These are phyloP conservation scores for Amaranthus cruentus DNA, from an alignment of 148 eudicot species.

Conservation along the genomic window DNA sequence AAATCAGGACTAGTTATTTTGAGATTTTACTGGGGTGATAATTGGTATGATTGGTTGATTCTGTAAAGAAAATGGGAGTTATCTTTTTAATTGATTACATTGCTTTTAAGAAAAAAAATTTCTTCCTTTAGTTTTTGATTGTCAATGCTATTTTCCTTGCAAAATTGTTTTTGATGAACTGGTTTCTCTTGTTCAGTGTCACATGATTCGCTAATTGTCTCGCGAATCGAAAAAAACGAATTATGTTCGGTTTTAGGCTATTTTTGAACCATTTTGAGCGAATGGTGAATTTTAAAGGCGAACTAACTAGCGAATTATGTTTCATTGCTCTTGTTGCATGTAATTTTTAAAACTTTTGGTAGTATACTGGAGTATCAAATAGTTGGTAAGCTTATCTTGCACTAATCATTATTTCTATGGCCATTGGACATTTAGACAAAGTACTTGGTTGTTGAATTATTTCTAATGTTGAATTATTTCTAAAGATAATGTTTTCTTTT, in stretches of 20 bases:
- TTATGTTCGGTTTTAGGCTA: too few species aligned
- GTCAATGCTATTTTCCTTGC: background rate
- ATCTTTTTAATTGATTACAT: constrained; percentile 1
- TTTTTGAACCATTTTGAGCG: too few species aligned
- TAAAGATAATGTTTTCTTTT: background rate
- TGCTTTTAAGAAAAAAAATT: background rate
- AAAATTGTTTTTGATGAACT: constrained; percentile 1
- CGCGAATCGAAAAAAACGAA: too few species aligned
- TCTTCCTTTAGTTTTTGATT: background rate
- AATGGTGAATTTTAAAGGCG: too few species aligned
- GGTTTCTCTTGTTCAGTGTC: background rate
- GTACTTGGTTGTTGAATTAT: background rate
- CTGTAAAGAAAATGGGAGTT: background rate
- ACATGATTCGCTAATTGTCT: too few species aligned
- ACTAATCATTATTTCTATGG: background rate
- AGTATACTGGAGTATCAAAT: background rate
- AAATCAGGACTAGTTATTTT: background rate
- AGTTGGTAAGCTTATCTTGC: background rate
- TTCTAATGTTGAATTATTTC: background rate
- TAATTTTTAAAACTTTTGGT: constrained; percentile 3
- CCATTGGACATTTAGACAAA: background rate
- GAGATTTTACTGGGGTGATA: too few species aligned
- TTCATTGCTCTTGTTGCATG: background rate
- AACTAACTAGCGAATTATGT: too few species aligned
- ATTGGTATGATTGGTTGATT: background rate